Evolutionary conservation across 257 asterid genomes (phyloP).

Genomic region (Przewalskia tangutica): DNA sequence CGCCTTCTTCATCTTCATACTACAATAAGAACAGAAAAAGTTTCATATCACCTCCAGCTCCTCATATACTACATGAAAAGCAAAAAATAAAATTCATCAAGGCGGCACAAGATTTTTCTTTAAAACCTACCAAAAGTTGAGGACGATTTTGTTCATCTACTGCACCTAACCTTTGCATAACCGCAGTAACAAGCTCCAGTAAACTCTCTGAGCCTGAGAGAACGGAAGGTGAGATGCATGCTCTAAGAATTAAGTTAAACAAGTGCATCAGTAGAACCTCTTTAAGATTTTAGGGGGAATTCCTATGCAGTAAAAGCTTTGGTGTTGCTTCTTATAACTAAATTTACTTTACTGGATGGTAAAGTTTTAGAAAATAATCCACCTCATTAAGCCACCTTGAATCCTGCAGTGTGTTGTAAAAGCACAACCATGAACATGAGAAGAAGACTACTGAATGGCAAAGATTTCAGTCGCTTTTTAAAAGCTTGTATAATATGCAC

Average conservation of each 20-base stretch:
- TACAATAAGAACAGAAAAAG: conserved; percentile 12
- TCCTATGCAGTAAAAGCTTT: not conserved
- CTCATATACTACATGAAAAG: conserved; percentile 1
- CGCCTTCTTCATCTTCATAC: conserved; percentile 98
- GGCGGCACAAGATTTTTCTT: not conserved
- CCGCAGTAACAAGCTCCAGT: conserved; percentile 70
- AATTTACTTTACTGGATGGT: not conserved
- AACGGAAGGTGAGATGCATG: not conserved
- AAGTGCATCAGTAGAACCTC: not conserved
- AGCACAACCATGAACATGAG: not conserved
- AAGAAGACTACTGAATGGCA: not conserved
- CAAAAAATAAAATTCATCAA: not conserved
- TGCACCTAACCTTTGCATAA: conserved; percentile 59
- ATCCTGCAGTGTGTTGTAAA: not conserved
- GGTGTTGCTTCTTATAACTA: not conserved
- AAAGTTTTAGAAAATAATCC: not conserved
- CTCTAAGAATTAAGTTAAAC: not conserved
- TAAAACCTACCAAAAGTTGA: conserved; percentile 68
- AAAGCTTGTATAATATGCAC: not conserved
- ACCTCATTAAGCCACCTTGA: not conserved
- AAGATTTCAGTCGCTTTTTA: not conserved
- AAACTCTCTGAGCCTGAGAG: conserved; percentile 61
- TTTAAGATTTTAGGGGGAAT: not conserved
- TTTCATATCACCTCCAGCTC: not conserved
- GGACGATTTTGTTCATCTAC: conserved; percentile 34